Base-by-base conservation (phyloP, 345 rosid species). In the Pistacia integerrima region DNA sequence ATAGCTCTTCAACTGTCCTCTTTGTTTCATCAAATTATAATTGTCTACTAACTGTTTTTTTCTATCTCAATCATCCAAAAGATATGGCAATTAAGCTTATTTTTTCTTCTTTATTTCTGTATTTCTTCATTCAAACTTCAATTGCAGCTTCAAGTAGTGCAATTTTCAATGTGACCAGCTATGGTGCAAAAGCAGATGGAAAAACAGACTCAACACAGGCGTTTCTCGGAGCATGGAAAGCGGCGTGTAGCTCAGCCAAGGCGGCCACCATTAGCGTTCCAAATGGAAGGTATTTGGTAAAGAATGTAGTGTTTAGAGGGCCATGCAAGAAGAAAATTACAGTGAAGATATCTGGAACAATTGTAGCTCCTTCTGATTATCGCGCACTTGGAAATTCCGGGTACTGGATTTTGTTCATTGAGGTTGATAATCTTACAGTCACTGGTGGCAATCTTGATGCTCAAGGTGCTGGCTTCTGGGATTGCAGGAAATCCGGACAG, bases 181-280 rank as follows among this genome's bases (percentile, higher is more conserved):
- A 76, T 51, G 88, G 92, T 33, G 97, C 91, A 28, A 87, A 79
- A 65, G 82, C 87, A 4, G 89, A 87, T 12, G 96, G 92, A 10
- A 78, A 64, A 66, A 82, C 87, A 2, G 91, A 91, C 76, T 74
- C 96, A 2, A 87, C 90, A 80, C 75, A 75, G 58, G 62, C 93
- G 30, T 90, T 91, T 69, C 77, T 77, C 11, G 73, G 52, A 0
- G 92, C 91, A 28, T 91, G 93, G 96, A 25, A 77, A 3, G 8
- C 76, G 28, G 93, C 96, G 0, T 88, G 96, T 14, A 30, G 69
- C 54, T 91, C 93, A 14, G 58, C 69, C 5, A 71, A 33, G 10
- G 76, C 87, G 8, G 86, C 96, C 41, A 86, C 79, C 30, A 74
- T 91, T 68, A 79, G 87, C 63, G 83, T 88, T 18, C 96, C 93